phyloP scores from a whole-genome alignment of 148 eudicot species.

The Nepenthes mirabilis region DNA sequence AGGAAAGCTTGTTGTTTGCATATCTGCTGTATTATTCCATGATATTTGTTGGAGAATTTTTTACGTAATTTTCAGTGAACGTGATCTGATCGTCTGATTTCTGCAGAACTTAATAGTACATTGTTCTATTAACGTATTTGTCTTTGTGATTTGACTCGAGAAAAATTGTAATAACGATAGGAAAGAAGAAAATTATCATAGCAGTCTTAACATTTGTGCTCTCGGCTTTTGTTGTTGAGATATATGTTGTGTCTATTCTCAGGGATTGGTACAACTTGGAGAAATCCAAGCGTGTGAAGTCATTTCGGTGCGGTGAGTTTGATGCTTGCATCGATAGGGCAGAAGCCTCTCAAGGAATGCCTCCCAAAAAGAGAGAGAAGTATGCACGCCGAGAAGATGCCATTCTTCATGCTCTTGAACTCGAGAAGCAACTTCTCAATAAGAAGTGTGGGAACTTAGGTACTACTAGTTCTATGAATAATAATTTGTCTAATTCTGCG shows the following conservation, averaged over 20 bases:
- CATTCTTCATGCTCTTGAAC: conserved; percentile 89
- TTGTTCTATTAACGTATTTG: background rate
- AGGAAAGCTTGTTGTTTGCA: no score
- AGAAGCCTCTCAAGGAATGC: conserved; percentile 75
- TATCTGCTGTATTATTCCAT: no score
- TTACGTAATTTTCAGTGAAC: background rate
- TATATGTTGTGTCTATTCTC: background rate
- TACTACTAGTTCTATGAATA: conserved; percentile 12
- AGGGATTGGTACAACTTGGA: conserved; percentile 99
- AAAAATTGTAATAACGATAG: no score
- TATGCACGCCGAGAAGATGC: conserved; percentile 98
- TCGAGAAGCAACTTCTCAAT: conserved; percentile 66
- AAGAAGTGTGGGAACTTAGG: conserved; percentile 45
- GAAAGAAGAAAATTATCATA: no score
- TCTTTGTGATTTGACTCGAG: no score
- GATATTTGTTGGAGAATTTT: no score
- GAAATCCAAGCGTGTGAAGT: conserved; percentile 95
- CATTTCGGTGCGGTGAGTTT: conserved; percentile 97
- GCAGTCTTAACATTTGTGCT: background rate
- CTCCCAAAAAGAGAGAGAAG: conserved; percentile 92
- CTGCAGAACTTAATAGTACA: background rate
- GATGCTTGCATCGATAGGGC: conserved; percentile 93
- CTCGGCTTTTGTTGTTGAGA: background rate
- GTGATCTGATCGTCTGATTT: background rate
- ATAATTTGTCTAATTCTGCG: conserved; percentile 24